phyloP scores from a whole-genome alignment of 1,139 yeast genomes.

The Kodamaea ohmeri region DNA sequence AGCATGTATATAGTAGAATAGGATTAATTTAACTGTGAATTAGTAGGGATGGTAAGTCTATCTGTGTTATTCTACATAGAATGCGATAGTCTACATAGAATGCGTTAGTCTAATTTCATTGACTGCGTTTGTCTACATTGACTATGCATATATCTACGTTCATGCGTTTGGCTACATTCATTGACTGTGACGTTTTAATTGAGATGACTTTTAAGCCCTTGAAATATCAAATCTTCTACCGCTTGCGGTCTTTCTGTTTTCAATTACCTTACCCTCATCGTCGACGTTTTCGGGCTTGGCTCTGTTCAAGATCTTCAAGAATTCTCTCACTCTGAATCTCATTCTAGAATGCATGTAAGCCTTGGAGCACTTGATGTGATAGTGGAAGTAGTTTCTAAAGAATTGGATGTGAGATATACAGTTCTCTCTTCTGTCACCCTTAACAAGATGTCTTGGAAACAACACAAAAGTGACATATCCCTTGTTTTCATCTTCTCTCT shows the following conservation, averaged over 20 bases:
- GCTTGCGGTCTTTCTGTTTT: slow-evolving; percentile 74
- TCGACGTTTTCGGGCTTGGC: slow-evolving; percentile 93
- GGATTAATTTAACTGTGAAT: neutral
- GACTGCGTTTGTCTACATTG: too few species aligned
- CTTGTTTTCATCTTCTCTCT: slow-evolving; percentile 50
- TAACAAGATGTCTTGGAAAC: slow-evolving; percentile 70
- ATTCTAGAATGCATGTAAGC: slow-evolving; percentile 98
- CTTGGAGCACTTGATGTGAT: slow-evolving; percentile 96
- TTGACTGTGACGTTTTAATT: neutral
- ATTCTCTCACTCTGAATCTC: slow-evolving; percentile 93
- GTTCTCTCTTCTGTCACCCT: slow-evolving; percentile 71
- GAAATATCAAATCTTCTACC: slow-evolving; percentile 66
- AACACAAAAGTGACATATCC: slow-evolving; percentile 77
- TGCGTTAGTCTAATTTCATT: too few species aligned
- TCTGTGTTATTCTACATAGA: too few species aligned
- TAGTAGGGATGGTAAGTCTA: neutral
- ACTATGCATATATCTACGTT: too few species aligned
- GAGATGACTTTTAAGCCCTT: slow-evolving; percentile 1
- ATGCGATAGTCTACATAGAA: too few species aligned
- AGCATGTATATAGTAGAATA: slow-evolving; percentile 5
- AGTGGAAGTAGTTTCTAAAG: slow-evolving; percentile 95
- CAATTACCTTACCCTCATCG: slow-evolving; percentile 57
- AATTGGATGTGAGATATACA: slow-evolving; percentile 86
- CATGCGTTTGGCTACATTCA: too few species aligned
- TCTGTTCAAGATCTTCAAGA: slow-evolving; percentile 90